phyloP scores from a whole-genome alignment of 2,329 filamentous ascomycete species.

The Colletotrichum tanaceti region DNA sequence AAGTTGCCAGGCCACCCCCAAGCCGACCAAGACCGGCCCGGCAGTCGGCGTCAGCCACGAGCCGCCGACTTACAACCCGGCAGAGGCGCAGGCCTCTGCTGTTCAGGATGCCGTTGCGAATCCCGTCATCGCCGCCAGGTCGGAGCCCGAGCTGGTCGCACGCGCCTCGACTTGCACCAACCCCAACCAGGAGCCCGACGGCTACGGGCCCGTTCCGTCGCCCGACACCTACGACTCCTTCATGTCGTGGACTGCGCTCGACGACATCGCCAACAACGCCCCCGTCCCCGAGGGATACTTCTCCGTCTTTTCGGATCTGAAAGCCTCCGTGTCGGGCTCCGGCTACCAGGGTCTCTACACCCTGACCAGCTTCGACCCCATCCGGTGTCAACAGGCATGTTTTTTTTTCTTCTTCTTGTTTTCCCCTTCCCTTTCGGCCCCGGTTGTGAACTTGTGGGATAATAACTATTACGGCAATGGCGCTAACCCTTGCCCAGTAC shows the following conservation, averaged over 20 bases:
- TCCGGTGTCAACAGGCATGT: slow-evolving; percentile 31
- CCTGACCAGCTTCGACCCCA: slow-evolving; percentile 14
- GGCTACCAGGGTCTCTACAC: slow-evolving; percentile 21
- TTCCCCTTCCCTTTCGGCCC: too few relatives aligned
- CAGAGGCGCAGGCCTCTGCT: not conserved
- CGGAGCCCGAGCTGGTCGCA: not conserved
- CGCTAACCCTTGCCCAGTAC: slow-evolving; percentile 13
- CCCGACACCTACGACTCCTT: slow-evolving; percentile 21
- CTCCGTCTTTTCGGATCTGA: not conserved
- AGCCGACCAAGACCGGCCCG: slow-evolving; percentile 25
- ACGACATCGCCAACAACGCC: not conserved
- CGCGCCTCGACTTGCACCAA: slow-evolving; percentile 4
- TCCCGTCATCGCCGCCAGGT: not conserved
- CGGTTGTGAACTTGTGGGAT: too few relatives aligned
- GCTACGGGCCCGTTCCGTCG: slow-evolving; percentile 6
- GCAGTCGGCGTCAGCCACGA: slow-evolving; percentile 20
- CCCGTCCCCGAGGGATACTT: not conserved
- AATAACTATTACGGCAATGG: too few relatives aligned
- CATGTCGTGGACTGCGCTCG: slow-evolving; percentile 2
- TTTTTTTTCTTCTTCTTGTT: too few relatives aligned
- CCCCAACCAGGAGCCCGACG: slow-evolving; percentile 11
- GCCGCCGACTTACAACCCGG: slow-evolving; percentile 21
- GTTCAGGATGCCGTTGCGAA: slow-evolving; percentile 9
- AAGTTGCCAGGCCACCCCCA: not conserved
- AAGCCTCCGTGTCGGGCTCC: not conserved